Evolutionary conservation across 306 rosid genomes (phyloP).

Genomic region (Herpetospermum pedunculosum): DNA sequence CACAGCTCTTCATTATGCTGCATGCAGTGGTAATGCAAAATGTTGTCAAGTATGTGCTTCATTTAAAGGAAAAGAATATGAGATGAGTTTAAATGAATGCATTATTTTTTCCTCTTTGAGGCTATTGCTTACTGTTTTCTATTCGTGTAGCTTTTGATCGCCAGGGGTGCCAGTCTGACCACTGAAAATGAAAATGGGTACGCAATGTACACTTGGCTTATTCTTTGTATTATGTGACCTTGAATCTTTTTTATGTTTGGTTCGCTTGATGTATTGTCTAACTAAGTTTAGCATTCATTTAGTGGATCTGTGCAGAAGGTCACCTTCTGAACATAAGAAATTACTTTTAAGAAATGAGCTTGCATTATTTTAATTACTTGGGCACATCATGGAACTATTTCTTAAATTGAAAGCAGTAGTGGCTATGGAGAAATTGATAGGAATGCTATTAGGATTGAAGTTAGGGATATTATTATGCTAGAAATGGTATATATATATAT

Average conservation of each 20-base stretch:
- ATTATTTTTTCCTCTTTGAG: conserved; percentile 7
- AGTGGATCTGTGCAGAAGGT: not conserved
- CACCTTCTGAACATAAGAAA: not conserved
- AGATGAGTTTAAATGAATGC: not conserved
- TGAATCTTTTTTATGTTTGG: not conserved
- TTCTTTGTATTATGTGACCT: not conserved
- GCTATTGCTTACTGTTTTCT: conserved; percentile 9
- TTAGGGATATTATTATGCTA: not conserved
- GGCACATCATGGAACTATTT: not conserved
- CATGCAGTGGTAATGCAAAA: conserved; percentile 94
- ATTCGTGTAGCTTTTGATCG: conserved; percentile 53
- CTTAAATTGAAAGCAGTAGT: not conserved
- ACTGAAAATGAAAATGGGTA: conserved; percentile 87
- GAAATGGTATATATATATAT: not conserved
- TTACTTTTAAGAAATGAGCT: not conserved
- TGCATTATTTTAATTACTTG: not conserved
- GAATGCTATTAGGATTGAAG: not conserved
- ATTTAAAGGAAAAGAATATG: not conserved
- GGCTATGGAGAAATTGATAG: not conserved
- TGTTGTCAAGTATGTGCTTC: conserved; percentile 66
- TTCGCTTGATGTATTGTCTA: not conserved
- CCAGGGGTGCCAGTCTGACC: conserved; percentile 65
- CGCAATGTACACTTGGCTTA: conserved; percentile 10
- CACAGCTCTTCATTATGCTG: conserved; percentile 93
- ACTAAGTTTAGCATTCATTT: not conserved